These are phyloP conservation scores for Circinella minor DNA, from an alignment of 371 early-diverging fungal genomes.

Conservation along the genomic window DNA sequence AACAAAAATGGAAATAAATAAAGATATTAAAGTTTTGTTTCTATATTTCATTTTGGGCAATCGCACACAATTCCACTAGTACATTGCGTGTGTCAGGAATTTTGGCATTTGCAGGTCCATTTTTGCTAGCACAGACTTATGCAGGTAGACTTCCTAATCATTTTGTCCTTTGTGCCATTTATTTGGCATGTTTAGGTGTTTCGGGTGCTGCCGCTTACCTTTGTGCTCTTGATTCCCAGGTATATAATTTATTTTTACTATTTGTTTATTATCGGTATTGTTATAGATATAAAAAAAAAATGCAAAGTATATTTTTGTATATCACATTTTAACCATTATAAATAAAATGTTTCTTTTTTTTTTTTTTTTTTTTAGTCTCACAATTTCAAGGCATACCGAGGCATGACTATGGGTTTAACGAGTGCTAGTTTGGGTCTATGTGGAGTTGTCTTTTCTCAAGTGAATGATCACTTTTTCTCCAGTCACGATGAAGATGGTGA, in stretches of 20 bases:
- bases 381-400: slow-evolving; percentile 47
- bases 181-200: slow-evolving; percentile 36
- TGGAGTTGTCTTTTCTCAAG: slow-evolving; percentile 51
- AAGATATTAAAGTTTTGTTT: background rate
- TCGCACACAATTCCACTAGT: slow-evolving; percentile 11
- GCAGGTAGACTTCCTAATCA: slow-evolving; percentile 34
- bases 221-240: slow-evolving; percentile 53
- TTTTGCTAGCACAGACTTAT: slow-evolving; percentile 48
- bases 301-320: no score
- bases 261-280: no score
- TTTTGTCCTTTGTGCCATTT: slow-evolving; percentile 39
- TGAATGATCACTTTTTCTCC: slow-evolving; percentile 45
- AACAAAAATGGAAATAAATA: background rate
- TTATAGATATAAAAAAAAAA: no score
- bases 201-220: slow-evolving; percentile 49
- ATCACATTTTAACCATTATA: no score
- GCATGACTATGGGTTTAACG: slow-evolving; percentile 48
- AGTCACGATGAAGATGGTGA: slow-evolving; percentile 23
- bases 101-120: slow-evolving; percentile 37
- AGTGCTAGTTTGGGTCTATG: slow-evolving; percentile 45
- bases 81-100: slow-evolving; percentile 39
- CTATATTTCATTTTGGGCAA: background rate
- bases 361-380: slow-evolving; percentile 26
- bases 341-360: background rate
- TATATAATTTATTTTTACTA: slow-evolving; percentile 12